Percentiles rank a stretch among this genome's conserved stretches.
Conservation (phyloP, 345 rosid genomes). For the Theobroma cacao region DNA sequence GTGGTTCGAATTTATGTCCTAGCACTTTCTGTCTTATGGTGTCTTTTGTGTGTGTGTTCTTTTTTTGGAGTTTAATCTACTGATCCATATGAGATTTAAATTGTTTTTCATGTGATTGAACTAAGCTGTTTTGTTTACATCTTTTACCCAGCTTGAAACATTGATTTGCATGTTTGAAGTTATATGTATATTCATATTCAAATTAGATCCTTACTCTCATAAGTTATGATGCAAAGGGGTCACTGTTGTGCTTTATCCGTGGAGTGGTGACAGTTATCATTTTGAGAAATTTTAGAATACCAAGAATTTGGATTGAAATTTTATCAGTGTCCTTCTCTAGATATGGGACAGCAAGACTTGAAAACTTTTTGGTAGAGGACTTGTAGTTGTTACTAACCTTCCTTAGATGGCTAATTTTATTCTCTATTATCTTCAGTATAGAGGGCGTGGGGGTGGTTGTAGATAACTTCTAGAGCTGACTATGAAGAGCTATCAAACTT, state of each 20-base stretch:
- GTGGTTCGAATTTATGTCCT: background rate
- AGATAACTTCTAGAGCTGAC: background rate
- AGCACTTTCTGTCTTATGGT: background rate
- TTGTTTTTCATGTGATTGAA: background rate
- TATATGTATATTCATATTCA: background rate
- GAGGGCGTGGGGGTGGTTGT: background rate
- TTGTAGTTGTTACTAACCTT: background rate
- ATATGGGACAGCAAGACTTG: background rate
- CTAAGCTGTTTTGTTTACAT: background rate
- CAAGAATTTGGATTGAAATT: background rate
- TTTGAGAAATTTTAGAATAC: background rate
- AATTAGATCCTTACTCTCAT: background rate
- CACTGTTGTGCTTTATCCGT: background rate
- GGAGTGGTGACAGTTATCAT: background rate
- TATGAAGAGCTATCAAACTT: background rate
- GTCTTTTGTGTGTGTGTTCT: background rate
- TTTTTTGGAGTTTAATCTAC: background rate
- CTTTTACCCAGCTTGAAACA: background rate
- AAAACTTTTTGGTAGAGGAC: background rate
- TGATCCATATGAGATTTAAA: background rate
- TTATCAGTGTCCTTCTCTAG: background rate
- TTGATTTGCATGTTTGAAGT: background rate
- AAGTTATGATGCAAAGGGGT: background rate
- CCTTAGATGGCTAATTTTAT: background rate
- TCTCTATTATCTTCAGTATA: background rate